phyloP scores from a whole-genome alignment of 2,329 filamentous ascomycete species.

The Chaetomium sp. region DNA sequence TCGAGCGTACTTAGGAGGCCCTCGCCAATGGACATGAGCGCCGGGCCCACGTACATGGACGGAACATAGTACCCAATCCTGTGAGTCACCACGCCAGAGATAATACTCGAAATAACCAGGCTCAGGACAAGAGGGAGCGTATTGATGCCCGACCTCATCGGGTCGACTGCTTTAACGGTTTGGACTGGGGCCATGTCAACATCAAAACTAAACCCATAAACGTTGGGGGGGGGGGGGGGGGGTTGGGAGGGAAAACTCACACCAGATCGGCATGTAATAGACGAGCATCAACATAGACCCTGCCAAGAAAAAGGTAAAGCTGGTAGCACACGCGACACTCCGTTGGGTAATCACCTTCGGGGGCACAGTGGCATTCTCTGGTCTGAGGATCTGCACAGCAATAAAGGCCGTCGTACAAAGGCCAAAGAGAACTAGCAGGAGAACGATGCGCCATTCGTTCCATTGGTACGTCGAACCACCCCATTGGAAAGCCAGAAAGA shows the following conservation, averaged over 20 bases:
- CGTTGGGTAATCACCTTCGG: constrained; percentile 48
- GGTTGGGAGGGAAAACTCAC: constrained; percentile 31
- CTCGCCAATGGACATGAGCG: constrained; percentile 44
- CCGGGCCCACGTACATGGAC: constrained; percentile 46
- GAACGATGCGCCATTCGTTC: constrained; percentile 46
- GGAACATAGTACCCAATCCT: constrained; percentile 55
- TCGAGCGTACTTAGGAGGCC: constrained; percentile 53
- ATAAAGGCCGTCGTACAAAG: constrained; percentile 42
- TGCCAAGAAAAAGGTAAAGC: constrained; percentile 42
- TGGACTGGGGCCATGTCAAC: constrained; percentile 38
- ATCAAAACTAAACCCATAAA: background rate
- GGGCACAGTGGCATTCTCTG: constrained; percentile 52
- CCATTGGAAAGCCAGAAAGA: constrained; percentile 59
- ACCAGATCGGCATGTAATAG: constrained; percentile 51
- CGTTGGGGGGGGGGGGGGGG: background rate
- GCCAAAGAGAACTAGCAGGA: constrained; percentile 47
- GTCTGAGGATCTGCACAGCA: constrained; percentile 46
- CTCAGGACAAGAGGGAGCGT: constrained; percentile 52
- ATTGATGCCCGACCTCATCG: constrained; percentile 50
- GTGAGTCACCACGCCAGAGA: constrained; percentile 43
- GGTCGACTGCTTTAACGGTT: constrained; percentile 45
- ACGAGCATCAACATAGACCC: constrained; percentile 49
- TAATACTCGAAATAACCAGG: constrained; percentile 45
- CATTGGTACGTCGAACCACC: constrained; percentile 49
- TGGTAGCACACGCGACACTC: constrained; percentile 43